phyloP scores from a whole-genome alignment of 768 basidiomycete genomes.

The Leccinum longicurvipes region DNA sequence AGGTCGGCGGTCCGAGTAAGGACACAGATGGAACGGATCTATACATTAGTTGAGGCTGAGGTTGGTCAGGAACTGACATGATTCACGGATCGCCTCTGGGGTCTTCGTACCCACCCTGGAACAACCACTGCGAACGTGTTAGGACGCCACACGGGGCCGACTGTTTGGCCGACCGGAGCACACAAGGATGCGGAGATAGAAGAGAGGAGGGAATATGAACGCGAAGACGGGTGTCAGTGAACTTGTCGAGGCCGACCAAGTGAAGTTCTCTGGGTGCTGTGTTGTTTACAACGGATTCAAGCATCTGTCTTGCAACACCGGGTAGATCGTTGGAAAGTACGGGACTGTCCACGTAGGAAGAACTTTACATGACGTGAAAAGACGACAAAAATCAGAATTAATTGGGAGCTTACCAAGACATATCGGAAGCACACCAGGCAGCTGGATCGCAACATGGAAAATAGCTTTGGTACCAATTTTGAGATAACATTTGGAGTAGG shows the following conservation, averaged over 20 bases:
- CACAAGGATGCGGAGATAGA: slow-evolving; percentile 44
- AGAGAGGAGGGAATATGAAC: slow-evolving; percentile 42
- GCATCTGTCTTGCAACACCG: slow-evolving; percentile 49
- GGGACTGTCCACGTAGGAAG: slow-evolving; percentile 56
- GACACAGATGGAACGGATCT: slow-evolving; percentile 52
- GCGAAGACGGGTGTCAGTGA: slow-evolving; percentile 52
- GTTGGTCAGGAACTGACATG: slow-evolving; percentile 41
- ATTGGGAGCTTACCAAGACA: slow-evolving; percentile 41
- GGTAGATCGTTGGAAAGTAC: slow-evolving; percentile 47
- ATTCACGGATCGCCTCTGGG: slow-evolving; percentile 38
- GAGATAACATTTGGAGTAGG: slow-evolving; percentile 38
- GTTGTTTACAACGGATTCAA: slow-evolving; percentile 39
- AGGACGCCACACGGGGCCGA: slow-evolving; percentile 12
- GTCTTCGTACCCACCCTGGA: slow-evolving; percentile 53
- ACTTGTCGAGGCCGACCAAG: slow-evolving; percentile 50
- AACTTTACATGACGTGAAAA: slow-evolving; percentile 41
- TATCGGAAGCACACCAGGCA: no score
- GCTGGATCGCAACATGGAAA: slow-evolving; percentile 45
- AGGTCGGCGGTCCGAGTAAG: slow-evolving; percentile 39
- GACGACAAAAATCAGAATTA: neutral
- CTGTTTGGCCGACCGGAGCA: slow-evolving; percentile 46
- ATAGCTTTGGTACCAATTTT: slow-evolving; percentile 47
- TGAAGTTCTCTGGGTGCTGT: slow-evolving; percentile 43
- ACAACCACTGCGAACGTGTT: slow-evolving; percentile 46
- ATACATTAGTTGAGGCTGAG: slow-evolving; percentile 62